Conservation (phyloP, 495 filamentous ascomycete species). For the Aspergillus asperescens region DNA sequence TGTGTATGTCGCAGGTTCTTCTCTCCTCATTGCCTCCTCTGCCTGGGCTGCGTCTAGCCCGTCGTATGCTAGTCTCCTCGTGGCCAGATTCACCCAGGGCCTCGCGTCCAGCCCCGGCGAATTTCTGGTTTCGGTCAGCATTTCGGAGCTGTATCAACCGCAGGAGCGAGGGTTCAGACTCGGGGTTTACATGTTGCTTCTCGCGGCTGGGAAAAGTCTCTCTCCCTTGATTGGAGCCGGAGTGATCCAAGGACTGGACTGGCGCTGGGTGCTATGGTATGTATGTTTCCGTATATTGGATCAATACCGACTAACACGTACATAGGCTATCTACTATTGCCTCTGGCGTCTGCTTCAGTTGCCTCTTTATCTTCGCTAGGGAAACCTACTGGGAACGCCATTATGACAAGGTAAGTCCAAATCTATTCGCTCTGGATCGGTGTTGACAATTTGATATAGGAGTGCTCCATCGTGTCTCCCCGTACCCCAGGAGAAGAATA, state of each 20-base stretch:
- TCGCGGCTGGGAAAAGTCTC: constrained; percentile 6
- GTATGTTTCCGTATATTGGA: not conserved
- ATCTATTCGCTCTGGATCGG: too few relatives aligned
- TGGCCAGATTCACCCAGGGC: constrained; percentile 2
- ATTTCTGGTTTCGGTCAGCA: constrained; percentile 3
- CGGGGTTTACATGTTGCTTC: constrained; percentile 5
- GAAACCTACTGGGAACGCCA: constrained; percentile 4
- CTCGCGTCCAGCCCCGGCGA: not conserved
- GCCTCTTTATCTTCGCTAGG: not conserved
- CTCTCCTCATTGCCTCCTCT: not conserved
- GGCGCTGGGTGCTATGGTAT: constrained; percentile 11
- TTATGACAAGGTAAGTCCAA: not conserved
- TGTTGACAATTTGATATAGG: not conserved
- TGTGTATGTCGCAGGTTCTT: not conserved
- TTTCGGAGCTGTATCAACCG: constrained; percentile 5
- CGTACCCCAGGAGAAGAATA: not conserved
- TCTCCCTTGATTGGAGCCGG: constrained; percentile 5
- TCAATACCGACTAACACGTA: not conserved
- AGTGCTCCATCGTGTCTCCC: not conserved
- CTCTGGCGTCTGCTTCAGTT: not conserved
- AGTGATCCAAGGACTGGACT: not conserved
- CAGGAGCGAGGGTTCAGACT: constrained; percentile 7
- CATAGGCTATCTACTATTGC: not conserved
- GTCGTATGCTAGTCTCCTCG: not conserved
- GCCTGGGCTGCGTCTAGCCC: constrained; percentile 5